A percentile compares a stretch with the other conserved stretches of the same genome.
Conservation (phyloP, 805 yeast genomes). For the Kockiozyma suomiensis region DNA sequence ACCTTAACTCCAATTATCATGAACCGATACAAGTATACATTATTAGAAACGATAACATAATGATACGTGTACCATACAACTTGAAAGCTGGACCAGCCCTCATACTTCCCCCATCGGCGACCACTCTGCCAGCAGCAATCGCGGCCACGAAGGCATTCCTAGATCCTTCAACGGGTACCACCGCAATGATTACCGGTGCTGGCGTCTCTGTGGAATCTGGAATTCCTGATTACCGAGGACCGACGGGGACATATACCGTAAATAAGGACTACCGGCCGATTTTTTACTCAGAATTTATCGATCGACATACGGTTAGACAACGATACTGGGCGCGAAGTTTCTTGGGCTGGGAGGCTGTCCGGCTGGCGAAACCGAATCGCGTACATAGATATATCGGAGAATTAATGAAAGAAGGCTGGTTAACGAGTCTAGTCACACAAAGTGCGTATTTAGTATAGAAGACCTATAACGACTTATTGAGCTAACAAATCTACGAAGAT, state of each 20-base stretch:
- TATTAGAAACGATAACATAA: neutral
- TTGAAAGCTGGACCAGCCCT: slow-evolving; percentile 17
- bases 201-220: slow-evolving; percentile 40
- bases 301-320: slow-evolving; percentile 32
- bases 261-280: slow-evolving; percentile 37
- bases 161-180: slow-evolving; percentile 28
- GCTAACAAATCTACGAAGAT: slow-evolving; percentile 16
- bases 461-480: neutral
- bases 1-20: neutral
- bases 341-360: slow-evolving; percentile 35
- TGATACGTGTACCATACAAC: slow-evolving; percentile 33
- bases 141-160: slow-evolving; percentile 23
- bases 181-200: slow-evolving; percentile 38
- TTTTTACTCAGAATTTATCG: slow-evolving; percentile 37
- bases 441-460: slow-evolving; percentile 20
- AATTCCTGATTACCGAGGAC: slow-evolving; percentile 40
- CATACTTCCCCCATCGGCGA: slow-evolving; percentile 24
- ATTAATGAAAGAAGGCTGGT: slow-evolving; percentile 24
- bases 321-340: slow-evolving; percentile 40
- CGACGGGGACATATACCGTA: slow-evolving; percentile 37
- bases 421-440: slow-evolving; percentile 34
- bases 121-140: slow-evolving; percentile 21
- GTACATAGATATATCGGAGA: slow-evolving; percentile 34
- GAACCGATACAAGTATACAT: neutral
- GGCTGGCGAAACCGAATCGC: slow-evolving; percentile 33